phyloP scores from a whole-genome alignment of 2,329 filamentous ascomycete genomes.

The Incumbomyces lentus region DNA sequence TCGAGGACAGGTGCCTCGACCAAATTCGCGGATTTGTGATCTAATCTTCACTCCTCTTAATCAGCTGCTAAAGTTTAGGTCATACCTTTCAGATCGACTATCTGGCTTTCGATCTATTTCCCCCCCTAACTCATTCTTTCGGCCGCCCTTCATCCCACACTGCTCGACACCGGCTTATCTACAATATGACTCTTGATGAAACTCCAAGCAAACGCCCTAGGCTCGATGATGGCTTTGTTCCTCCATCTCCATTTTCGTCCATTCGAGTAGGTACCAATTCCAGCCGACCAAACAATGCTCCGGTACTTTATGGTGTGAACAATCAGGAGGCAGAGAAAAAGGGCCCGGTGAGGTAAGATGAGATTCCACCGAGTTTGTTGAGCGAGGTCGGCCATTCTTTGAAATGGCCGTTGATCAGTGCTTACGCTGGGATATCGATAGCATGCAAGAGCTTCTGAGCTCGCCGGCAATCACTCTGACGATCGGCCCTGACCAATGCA shows the following conservation, averaged over 20 bases:
- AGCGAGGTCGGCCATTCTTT: too few relatives aligned
- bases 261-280: background rate
- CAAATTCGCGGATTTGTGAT: too few relatives aligned
- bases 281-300: background rate
- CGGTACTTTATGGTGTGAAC: background rate
- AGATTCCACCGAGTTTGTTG: too few relatives aligned
- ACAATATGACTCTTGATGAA: background rate
- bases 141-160: too few relatives aligned
- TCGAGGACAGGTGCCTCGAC: too few relatives aligned
- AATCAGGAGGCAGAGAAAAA: background rate
- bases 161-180: background rate
- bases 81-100: background rate
- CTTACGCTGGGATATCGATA: background rate
- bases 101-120: too few relatives aligned
- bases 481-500: background rate
- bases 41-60: too few relatives aligned
- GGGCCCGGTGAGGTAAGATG: background rate
- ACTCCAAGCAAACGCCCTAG: background rate
- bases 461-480: background rate
- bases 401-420: too few relatives aligned
- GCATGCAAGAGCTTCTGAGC: constrained; percentile 1
- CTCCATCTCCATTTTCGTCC: background rate
- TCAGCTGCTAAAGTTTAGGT: too few relatives aligned
- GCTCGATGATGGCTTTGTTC: background rate
- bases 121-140: background rate